Base-by-base conservation (phyloP, 768 basidiomycete species). In the Naematelia encephala region DNA sequence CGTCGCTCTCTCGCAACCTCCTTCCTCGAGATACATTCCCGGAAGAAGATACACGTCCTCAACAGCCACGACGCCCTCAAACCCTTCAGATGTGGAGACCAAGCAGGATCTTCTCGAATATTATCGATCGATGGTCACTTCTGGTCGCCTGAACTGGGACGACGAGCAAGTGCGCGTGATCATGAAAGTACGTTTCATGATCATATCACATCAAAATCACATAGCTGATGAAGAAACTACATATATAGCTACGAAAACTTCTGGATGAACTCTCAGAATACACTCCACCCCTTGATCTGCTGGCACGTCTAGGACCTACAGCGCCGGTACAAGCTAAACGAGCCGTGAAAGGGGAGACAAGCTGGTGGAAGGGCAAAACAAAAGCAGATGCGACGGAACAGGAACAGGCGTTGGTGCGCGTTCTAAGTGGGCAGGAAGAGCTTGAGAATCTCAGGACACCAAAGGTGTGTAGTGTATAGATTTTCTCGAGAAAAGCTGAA, bases 101-200 rank as follows among this genome's bases (percentile, higher is more conserved):
- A 46, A n/a, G 11, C 19, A 55, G 1, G 83, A 83, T 69, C 72
- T 84, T 4, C 69, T 85, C 3, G 80, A 83, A 49, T 75, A 78
- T 29, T 85, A 85, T 68, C 78, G 80, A 5, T 78, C 78, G 1
- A 66, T 83, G 21, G 81, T 83, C 0, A 77, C 81, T 0, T 75
- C 80, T 14, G 83, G 84, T 0, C 68, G 78, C 53, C 77, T 84
- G 46, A 63, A 79, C 60, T 80, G 80, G 69, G 82, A 85, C 60
- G 80, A 81, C 45, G 82, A 83, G 51, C 84, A 85, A 63, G 77
- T 85, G 30, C 68, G 83, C 21, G 80, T 79, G 11, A 74, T 84
- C 16, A 82, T 83, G 76, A 79, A 82, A 79, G 84, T 83, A 54
- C 16, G 75, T n/a, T n/a, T n/a, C n/a, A n/a, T n/a, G n/a, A n/a